Conservation (phyloP, 2,329 filamentous ascomycete genomes). For the Aspergillus pseudotamarii region DNA sequence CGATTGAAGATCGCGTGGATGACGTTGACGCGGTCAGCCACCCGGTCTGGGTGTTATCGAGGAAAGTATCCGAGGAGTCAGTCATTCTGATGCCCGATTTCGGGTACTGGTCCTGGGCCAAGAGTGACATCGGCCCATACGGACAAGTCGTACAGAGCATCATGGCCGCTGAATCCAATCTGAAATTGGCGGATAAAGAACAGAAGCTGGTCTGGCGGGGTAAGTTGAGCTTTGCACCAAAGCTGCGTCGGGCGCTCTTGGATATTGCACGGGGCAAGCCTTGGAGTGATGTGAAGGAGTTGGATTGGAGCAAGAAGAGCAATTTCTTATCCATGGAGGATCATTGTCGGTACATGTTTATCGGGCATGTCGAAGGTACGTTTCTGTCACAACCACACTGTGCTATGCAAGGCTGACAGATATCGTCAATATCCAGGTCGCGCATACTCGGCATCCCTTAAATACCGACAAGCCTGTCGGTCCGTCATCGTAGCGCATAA, state of each 20-base stretch:
- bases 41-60: slow-evolving; percentile 4
- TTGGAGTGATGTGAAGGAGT: slow-evolving; percentile 4
- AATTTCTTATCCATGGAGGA: slow-evolving; percentile 10
- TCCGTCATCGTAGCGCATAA: slow-evolving; percentile 52
- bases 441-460: slow-evolving; percentile 54
- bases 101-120: slow-evolving; percentile 10
- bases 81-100: slow-evolving; percentile 9
- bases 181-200: slow-evolving; percentile 1
- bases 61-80: slow-evolving; percentile 4
- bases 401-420: not conserved
- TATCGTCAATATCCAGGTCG: slow-evolving; percentile 26
- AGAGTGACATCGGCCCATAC: slow-evolving; percentile 7
- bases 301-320: slow-evolving; percentile 8
- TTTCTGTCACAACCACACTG: not conserved
- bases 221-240: slow-evolving; percentile 10
- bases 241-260: slow-evolving; percentile 6
- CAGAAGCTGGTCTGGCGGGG: slow-evolving; percentile 5
- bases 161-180: not conserved
- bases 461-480: slow-evolving; percentile 54
- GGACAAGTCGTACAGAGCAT: not conserved
- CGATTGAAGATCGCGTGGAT: slow-evolving; percentile 2
- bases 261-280: not conserved
- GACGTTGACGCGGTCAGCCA: not conserved
- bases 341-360: slow-evolving; percentile 12
- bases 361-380: slow-evolving; percentile 50